Conservation (phyloP, 1,284 basidiomycete genomes). For the Heliocybe sulcata region DNA sequence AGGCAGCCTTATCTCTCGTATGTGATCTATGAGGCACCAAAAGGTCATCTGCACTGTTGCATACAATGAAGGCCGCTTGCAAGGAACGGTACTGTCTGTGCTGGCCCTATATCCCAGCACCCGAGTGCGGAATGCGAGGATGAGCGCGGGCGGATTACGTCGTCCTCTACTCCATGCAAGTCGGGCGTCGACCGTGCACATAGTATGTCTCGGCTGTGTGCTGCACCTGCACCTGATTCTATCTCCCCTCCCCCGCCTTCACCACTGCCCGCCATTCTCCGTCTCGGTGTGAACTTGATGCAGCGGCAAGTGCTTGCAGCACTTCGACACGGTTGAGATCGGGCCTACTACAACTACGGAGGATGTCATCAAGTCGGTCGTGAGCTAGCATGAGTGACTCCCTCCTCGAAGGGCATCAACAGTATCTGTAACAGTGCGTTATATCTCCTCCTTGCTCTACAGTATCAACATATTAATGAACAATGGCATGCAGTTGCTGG, state of each 20-base stretch:
- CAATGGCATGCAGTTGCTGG: no score
- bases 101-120: background rate
- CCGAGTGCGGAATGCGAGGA: background rate
- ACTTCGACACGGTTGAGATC: conserved; percentile 65
- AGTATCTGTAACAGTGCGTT: no score
- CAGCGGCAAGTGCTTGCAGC: conserved; percentile 72
- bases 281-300: background rate
- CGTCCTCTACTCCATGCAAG: background rate
- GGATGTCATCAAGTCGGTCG: conserved; percentile 57
- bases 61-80: background rate
- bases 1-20: background rate
- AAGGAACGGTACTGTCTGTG: background rate
- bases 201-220: background rate
- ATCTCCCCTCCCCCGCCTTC: background rate
- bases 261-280: background rate
- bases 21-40: background rate
- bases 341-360: conserved; percentile 51
- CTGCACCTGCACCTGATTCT: background rate
- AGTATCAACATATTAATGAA: no score
- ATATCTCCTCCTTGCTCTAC: no score
- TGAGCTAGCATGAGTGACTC: conserved; percentile 51
- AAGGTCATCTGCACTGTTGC: background rate
- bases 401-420: no score
- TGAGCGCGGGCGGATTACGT: background rate
- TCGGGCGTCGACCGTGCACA: background rate